Percentiles rank a stretch among this genome's conserved stretches.
These are phyloP conservation scores for Globisporangium recalcitrans DNA, from an alignment of 352 stramenopile species.

Conservation along the genomic window DNA sequence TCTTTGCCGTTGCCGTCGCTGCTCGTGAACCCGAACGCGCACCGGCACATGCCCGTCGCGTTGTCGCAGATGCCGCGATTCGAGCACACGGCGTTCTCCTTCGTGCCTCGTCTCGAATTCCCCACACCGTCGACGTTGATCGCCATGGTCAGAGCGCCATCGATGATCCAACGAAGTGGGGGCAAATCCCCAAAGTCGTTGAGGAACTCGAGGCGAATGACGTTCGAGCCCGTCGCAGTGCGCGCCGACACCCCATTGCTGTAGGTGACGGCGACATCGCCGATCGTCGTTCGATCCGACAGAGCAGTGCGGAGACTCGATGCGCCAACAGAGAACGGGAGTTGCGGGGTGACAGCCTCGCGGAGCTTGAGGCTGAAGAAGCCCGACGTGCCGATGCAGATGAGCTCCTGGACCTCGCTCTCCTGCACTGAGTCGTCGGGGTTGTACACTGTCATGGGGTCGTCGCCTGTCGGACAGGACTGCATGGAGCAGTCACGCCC, in stretches of 20 bases:
- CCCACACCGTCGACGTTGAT: constrained; percentile 43
- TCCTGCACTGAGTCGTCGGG: constrained; percentile 34
- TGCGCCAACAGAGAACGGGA: constrained; percentile 37
- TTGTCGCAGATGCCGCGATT: constrained; percentile 54
- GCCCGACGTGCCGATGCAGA: constrained; percentile 52
- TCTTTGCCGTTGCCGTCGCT: constrained; percentile 75
- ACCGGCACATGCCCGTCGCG: constrained; percentile 50
- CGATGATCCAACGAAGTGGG: constrained; percentile 54
- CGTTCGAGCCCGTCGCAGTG: constrained; percentile 39
- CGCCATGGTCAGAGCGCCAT: constrained; percentile 48
- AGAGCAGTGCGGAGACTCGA: constrained; percentile 29
- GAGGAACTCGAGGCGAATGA: constrained; percentile 60
- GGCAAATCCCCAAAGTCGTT: constrained; percentile 64
- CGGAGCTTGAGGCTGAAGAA: constrained; percentile 72
- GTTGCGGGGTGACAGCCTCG: constrained; percentile 51
- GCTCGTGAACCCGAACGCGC: constrained; percentile 69
- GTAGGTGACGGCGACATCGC: constrained; percentile 44
- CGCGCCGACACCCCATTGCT: constrained; percentile 33
- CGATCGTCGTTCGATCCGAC: constrained; percentile 39
- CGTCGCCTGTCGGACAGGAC: constrained; percentile 88
- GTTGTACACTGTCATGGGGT: constrained; percentile 64
- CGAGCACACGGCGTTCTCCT: constrained; percentile 60
- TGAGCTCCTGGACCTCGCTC: constrained; percentile 78
- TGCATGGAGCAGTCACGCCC: constrained; percentile 85
- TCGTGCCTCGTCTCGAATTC: constrained; percentile 46